Evolutionary conservation across 371 early-diverging fungal genomes (phyloP).

Genomic region (Mucor lusitanicus): DNA sequence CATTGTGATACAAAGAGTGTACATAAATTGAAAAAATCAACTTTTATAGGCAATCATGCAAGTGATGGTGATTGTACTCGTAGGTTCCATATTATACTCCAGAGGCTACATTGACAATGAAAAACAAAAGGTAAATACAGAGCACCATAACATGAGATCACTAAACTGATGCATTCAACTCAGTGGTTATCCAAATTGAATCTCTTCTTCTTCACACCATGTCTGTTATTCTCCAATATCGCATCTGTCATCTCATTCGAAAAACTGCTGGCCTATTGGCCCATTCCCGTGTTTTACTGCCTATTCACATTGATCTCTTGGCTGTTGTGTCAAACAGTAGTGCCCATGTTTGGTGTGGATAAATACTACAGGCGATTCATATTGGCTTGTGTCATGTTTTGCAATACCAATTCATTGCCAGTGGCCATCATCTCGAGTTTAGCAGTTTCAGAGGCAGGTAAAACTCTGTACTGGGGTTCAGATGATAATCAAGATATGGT

Average conservation of each 20-base stretch:
- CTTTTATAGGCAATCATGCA: constrained; percentile 56
- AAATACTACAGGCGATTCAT: constrained; percentile 60
- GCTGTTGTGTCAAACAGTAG: constrained; percentile 26
- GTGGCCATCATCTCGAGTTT: constrained; percentile 72
- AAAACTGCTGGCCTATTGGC: constrained; percentile 70
- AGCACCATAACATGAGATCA: not conserved
- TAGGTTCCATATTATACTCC: constrained; percentile 52
- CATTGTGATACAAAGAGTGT: not conserved
- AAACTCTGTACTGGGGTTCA: constrained; percentile 57
- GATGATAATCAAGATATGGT: constrained; percentile 65
- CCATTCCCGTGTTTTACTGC: constrained; percentile 67
- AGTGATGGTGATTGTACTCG: constrained; percentile 57
- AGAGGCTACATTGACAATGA: constrained; percentile 51
- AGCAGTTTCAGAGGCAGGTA: constrained; percentile 66
- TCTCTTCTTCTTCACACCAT: constrained; percentile 68
- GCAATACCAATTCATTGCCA: constrained; percentile 76
- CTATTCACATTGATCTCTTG: constrained; percentile 39
- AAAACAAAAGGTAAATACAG: constrained; percentile 55
- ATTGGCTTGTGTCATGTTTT: constrained; percentile 67
- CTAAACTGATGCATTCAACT: not conserved
- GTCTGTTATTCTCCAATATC: constrained; percentile 67
- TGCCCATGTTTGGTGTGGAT: constrained; percentile 47
- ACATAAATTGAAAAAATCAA: not conserved
- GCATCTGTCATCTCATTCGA: constrained; percentile 61
- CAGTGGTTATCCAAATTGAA: constrained; percentile 69